Evolutionary conservation across 108 stramenopile species (phyloP), one percentile per base, ranked within the genome.

Genomic region (Poteriospumella lacustris): DNA sequence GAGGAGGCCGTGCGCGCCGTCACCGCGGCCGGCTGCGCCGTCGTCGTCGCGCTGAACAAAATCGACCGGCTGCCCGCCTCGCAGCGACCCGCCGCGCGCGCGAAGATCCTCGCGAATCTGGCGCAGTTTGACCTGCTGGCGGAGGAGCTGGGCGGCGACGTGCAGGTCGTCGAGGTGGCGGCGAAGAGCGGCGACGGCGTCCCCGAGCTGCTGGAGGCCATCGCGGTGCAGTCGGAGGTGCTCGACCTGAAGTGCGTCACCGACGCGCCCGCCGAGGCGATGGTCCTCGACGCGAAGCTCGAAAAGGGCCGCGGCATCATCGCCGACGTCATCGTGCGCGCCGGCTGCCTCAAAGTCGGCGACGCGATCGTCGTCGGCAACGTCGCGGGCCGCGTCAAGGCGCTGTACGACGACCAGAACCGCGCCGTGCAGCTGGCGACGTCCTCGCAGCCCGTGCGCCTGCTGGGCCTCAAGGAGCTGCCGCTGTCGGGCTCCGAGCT

Each of bases 11-110:
- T 98, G 43, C 80, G 93, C 19, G 87, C 67, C 36, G 82, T 87
- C 9, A 95, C 92, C 72, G 93, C 92, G 87, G 94, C 93, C 12
- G 85, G 39, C 0, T 83, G 84, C 15, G 59, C 92, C 33, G 78
- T 96, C 40, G 92, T 99, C 0, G 88, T 99, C 44, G 96, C 95
- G 39, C 82, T 99, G 69, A 95, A 95, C 43, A 99, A 99, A 82
- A 92, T 95, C 73, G 94, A 94, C 78, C 90, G 89, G 80, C 91
- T 69, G 29, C 40, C 26, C 26, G 67, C 41, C 12, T 78, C 82
- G 1, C 70, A 83, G 43, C 33, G 47, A 1, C 36, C 60, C 41
- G 59, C 31, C 33, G 81, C 79, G 9, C 42, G 34, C 44, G 67
- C 68, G 44, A 78, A 82, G 77, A 73, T 83, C 43, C 75, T 80